phyloP scores from a whole-genome alignment of 345 rosid genomes.

The Pelargonium nanum region DNA sequence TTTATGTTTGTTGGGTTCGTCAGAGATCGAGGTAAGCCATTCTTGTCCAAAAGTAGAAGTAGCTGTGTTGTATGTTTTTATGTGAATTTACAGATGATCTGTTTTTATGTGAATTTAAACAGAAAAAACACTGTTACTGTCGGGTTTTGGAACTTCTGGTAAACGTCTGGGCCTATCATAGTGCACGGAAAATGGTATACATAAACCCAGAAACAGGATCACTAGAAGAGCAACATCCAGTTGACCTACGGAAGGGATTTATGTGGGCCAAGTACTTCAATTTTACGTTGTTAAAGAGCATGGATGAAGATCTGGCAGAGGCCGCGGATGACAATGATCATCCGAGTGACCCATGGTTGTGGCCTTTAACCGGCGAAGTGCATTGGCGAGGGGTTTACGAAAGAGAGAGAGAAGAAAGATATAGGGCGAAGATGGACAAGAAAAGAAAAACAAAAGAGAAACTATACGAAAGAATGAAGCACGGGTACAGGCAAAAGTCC shows the following conservation, averaged over 20 bases:
- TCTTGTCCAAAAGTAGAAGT: not conserved
- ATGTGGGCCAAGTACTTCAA: constrained; percentile 82
- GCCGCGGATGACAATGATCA: constrained; percentile 85
- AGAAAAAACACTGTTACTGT: constrained; percentile 88
- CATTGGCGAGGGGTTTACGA: constrained; percentile 98
- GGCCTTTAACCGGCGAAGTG: constrained; percentile 92
- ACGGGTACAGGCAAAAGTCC: constrained; percentile 72
- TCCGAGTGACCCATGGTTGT: constrained; percentile 69
- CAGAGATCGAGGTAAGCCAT: constrained; percentile 51
- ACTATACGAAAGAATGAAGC: constrained; percentile 46
- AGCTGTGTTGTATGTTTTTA: not conserved
- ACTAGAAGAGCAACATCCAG: constrained; percentile 64
- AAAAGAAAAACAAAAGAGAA: constrained; percentile 78
- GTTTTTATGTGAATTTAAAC: constrained; percentile 7
- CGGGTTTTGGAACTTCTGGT: constrained; percentile 73
- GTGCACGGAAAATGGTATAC: constrained; percentile 82
- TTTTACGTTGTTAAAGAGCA: constrained; percentile 60
- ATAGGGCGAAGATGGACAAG: constrained; percentile 86
- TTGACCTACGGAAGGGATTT: constrained; percentile 45
- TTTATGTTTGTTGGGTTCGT: constrained; percentile 56
- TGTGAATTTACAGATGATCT: not conserved
- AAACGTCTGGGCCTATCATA: constrained; percentile 94
- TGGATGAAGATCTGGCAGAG: constrained; percentile 98
- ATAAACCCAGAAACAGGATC: constrained; percentile 63
- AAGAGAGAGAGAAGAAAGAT: constrained; percentile 88